These are phyloP conservation scores for Euphrasia arctica DNA, from an alignment of 305 asterid species.

Conservation along the genomic window DNA sequence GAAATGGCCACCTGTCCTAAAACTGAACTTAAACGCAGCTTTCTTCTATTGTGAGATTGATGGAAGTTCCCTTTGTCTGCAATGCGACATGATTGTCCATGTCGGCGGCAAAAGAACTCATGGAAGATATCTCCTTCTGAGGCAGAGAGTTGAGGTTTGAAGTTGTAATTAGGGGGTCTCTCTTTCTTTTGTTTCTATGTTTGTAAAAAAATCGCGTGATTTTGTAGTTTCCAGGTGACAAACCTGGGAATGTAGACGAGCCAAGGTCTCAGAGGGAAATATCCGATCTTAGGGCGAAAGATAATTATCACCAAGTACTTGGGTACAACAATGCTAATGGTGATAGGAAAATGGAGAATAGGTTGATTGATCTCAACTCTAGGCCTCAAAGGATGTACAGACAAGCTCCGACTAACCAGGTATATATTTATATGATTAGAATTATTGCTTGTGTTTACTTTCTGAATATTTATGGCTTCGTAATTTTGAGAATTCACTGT, in stretches of 20 bases:
- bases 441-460: slow-evolving; percentile 7
- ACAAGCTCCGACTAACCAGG: slow-evolving; percentile 52
- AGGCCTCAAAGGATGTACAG: slow-evolving; percentile 60
- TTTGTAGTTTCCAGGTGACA: slow-evolving; percentile 88
- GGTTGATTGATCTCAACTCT: slow-evolving; percentile 62
- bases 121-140: slow-evolving; percentile 81
- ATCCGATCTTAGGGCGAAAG: slow-evolving; percentile 29
- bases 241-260: slow-evolving; percentile 39
- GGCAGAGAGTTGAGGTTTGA: slow-evolving; percentile 97
- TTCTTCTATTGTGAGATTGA: slow-evolving; percentile 97
- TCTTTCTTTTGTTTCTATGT: slow-evolving; percentile 11
- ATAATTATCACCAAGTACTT: slow-evolving; percentile 26
- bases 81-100: slow-evolving; percentile 93
- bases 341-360: slow-evolving; percentile 47
- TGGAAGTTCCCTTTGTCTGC: slow-evolving; percentile 93
- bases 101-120: slow-evolving; percentile 99
- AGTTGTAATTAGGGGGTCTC: slow-evolving; percentile 22
- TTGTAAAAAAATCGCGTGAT: not conserved
- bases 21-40: slow-evolving; percentile 46
- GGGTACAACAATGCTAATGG: slow-evolving; percentile 28
- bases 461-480: not conserved
- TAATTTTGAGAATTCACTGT: slow-evolving; percentile 13
- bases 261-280: slow-evolving; percentile 37
- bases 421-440: slow-evolving; percentile 11
- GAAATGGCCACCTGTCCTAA: slow-evolving; percentile 18